Conservation (phyloP, 192 early-diverging fungal species). For the Chytriomyces sp. region DNA sequence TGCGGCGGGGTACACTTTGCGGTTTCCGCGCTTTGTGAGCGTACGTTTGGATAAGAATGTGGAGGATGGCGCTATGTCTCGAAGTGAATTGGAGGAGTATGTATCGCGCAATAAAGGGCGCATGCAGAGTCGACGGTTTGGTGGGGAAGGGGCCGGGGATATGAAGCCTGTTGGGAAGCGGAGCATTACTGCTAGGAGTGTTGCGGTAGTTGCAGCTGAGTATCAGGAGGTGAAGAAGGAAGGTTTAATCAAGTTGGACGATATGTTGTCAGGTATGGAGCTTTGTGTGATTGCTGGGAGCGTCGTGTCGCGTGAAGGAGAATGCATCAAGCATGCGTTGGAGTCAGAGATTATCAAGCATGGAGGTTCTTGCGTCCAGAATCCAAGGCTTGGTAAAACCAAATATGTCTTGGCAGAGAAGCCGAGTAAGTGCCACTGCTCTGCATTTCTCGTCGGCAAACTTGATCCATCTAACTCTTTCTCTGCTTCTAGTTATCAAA, state of each 20-base stretch:
- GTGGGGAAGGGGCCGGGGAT: neutral
- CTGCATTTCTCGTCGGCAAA: neutral
- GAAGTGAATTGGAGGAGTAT: conserved; percentile 33
- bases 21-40: conserved; percentile 74
- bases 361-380: conserved; percentile 68
- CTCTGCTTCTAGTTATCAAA: conserved; percentile 47
- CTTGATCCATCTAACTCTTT: conserved; percentile 16
- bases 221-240: conserved; percentile 44
- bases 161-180: neutral
- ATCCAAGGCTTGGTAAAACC: conserved; percentile 46
- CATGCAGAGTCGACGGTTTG: conserved; percentile 39
- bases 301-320: conserved; percentile 51
- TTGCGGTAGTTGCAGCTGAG: conserved; percentile 26
- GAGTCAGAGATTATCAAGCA: conserved; percentile 61
- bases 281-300: conserved; percentile 56
- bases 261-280: conserved; percentile 64
- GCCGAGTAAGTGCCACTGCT: conserved; percentile 12
- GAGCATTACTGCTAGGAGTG: neutral
- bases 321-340: conserved; percentile 54
- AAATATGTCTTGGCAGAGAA: conserved; percentile 54
- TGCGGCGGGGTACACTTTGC: conserved; percentile 65
- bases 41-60: conserved; percentile 69
- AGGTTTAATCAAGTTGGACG: conserved; percentile 37
- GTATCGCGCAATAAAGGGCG: conserved; percentile 34
- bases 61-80: conserved; percentile 30